Evolutionary conservation across 371 early-diverging fungal species (phyloP).

Genomic region (Apophysomyces sp.): DNA sequence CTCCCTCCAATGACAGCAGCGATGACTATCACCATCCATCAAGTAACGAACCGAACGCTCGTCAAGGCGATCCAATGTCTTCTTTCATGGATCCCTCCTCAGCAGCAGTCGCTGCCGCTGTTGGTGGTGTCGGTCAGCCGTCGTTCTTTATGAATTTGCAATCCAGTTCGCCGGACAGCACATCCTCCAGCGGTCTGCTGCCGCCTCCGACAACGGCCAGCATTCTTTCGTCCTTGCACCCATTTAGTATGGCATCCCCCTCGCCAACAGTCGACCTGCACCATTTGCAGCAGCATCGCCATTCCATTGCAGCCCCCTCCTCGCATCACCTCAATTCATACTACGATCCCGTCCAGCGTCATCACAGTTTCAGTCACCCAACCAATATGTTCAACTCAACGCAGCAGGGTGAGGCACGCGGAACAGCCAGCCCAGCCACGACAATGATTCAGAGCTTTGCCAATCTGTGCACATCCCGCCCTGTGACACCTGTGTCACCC

Average conservation of each 20-base stretch:
- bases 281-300: constrained; percentile 17
- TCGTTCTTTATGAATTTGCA: background rate
- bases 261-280: constrained; percentile 4
- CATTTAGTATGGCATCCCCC: constrained; percentile 2
- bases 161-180: background rate
- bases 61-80: constrained; percentile 1
- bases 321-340: background rate
- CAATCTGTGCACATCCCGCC: constrained; percentile 17
- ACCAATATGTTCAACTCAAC: background rate
- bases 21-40: constrained; percentile 25
- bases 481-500: constrained; percentile 16
- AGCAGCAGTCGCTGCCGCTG: constrained; percentile 1
- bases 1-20: constrained; percentile 25
- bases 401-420: background rate
- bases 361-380: constrained; percentile 26
- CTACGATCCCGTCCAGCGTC: constrained; percentile 11
- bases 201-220: constrained; percentile 4
- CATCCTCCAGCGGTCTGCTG: background rate
- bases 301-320: constrained; percentile 22
- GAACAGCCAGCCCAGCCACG: background rate
- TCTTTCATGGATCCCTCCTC: constrained; percentile 21
- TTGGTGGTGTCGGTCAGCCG: background rate
- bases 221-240: constrained; percentile 1
- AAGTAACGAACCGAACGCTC: constrained; percentile 1
- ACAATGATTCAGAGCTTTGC: constrained; percentile 6